Conservation (phyloP, 768 basidiomycete species). For the Amylocystis lapponica region DNA sequence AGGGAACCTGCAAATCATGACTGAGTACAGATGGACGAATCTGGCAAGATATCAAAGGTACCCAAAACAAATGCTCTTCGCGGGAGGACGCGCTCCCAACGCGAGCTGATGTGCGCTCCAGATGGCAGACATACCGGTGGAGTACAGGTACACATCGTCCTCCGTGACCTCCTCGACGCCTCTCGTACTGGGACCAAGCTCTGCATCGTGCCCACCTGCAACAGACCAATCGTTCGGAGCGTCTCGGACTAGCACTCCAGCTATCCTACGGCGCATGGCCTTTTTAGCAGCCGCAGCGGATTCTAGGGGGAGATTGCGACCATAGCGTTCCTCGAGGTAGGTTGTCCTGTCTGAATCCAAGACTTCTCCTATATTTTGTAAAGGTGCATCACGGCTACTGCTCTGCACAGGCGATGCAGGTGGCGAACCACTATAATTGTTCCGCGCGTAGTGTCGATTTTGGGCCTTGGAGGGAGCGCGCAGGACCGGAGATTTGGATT, state of each 20-base stretch:
- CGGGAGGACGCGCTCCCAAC: conserved; percentile 43
- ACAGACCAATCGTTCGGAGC: conserved; percentile 32
- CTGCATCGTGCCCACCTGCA: conserved; percentile 40
- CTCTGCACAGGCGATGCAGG: conserved; percentile 6
- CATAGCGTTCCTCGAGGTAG: conserved; percentile 94
- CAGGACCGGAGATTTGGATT: conserved; percentile 8
- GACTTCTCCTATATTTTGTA: conserved; percentile 31
- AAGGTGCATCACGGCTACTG: neutral
- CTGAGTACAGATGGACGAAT: too few relatives aligned
- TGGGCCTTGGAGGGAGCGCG: conserved; percentile 37
- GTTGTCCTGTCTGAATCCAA: conserved; percentile 57
- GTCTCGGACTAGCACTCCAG: conserved; percentile 76
- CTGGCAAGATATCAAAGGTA: conserved; percentile 40
- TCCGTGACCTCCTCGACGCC: conserved; percentile 69
- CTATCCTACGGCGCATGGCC: conserved; percentile 82
- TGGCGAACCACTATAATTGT: conserved; percentile 17
- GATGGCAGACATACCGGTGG: conserved; percentile 91
- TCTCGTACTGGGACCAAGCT: conserved; percentile 58
- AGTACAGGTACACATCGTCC: conserved; percentile 83
- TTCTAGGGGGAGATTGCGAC: conserved; percentile 75
- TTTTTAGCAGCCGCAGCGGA: conserved; percentile 79
- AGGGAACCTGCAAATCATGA: conserved; percentile 58
- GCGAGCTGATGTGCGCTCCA: conserved; percentile 84
- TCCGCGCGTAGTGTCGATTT: conserved; percentile 57
- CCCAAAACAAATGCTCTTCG: conserved; percentile 95